These are phyloP conservation scores for Abrus pulchellus DNA, from an alignment of 306 rosid genomes.

Conservation along the genomic window DNA sequence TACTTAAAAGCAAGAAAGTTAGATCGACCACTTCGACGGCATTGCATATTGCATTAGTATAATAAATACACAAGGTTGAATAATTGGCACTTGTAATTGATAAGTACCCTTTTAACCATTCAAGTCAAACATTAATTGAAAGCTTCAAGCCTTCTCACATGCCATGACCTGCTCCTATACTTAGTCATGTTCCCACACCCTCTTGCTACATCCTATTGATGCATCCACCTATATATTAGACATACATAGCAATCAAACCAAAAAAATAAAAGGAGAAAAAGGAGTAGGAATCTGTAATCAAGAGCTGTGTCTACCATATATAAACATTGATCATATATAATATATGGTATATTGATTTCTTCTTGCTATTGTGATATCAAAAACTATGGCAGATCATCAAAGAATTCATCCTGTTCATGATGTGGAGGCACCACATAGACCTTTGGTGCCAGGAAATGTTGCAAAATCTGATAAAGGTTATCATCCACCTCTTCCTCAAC, in stretches of 20 bases:
- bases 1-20: neutral
- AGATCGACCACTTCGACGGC: neutral
- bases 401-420: slow-evolving; percentile 72
- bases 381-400: slow-evolving; percentile 53
- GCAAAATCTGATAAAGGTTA: slow-evolving; percentile 58
- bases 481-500: slow-evolving; percentile 50
- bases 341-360: neutral
- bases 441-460: slow-evolving; percentile 59
- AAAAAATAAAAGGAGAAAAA: neutral
- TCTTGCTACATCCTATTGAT: neutral
- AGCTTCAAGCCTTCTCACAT: slow-evolving; percentile 40
- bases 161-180: slow-evolving; percentile 34
- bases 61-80: slow-evolving; percentile 35
- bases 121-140: slow-evolving; percentile 51
- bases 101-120: slow-evolving; percentile 36
- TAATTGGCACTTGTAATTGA: slow-evolving; percentile 34
- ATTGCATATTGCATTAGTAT: neutral
- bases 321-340: slow-evolving; percentile 20
- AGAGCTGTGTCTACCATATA: neutral
- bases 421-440: slow-evolving; percentile 69
- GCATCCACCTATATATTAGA: slow-evolving; percentile 16
- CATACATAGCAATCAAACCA: neutral
- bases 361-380: slow-evolving; percentile 22
- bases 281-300: neutral
- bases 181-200: slow-evolving; percentile 41